Evolutionary conservation across 805 yeast species (phyloP).

Genomic region (Saturnispora ahearnii): DNA sequence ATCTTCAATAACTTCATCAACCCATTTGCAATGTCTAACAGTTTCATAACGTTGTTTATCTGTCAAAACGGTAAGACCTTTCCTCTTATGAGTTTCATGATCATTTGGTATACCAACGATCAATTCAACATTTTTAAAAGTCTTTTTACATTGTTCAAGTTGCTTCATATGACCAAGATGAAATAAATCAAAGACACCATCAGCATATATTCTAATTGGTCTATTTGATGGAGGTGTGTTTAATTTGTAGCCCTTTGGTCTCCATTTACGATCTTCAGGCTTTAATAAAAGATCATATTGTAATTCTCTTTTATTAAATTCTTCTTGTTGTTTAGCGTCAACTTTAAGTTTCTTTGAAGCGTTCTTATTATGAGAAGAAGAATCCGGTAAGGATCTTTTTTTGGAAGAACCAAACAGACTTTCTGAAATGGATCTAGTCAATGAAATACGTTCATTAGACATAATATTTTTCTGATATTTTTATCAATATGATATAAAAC

Average conservation of each 20-base stretch:
- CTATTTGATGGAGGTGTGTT: slow-evolving; percentile 79
- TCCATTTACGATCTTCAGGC: slow-evolving; percentile 59
- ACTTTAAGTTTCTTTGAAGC: slow-evolving; percentile 14
- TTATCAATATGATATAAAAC: background rate
- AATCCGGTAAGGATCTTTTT: slow-evolving; percentile 8
- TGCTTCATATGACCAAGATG: slow-evolving; percentile 98
- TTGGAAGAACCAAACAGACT: slow-evolving; percentile 10
- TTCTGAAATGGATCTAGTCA: slow-evolving; percentile 12
- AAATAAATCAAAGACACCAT: slow-evolving; percentile 94
- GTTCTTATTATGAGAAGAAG: background rate
- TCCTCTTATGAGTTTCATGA: slow-evolving; percentile 79
- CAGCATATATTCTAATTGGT: slow-evolving; percentile 92
- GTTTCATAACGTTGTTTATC: slow-evolving; percentile 88
- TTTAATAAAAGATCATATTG: slow-evolving; percentile 58
- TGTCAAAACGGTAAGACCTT: slow-evolving; percentile 85
- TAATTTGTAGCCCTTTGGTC: slow-evolving; percentile 72
- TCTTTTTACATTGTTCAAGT: slow-evolving; percentile 90
- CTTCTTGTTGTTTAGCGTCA: slow-evolving; percentile 21
- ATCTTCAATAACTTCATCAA: slow-evolving; percentile 87
- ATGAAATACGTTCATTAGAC: slow-evolving; percentile 3
- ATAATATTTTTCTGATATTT: background rate
- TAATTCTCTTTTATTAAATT: slow-evolving; percentile 35
- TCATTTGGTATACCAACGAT: slow-evolving; percentile 93
- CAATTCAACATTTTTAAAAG: slow-evolving; percentile 73
- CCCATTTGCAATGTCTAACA: slow-evolving; percentile 93